Base-by-base conservation (phyloP, 768 basidiomycete genomes). In the Crucibulum laeve region DNA sequence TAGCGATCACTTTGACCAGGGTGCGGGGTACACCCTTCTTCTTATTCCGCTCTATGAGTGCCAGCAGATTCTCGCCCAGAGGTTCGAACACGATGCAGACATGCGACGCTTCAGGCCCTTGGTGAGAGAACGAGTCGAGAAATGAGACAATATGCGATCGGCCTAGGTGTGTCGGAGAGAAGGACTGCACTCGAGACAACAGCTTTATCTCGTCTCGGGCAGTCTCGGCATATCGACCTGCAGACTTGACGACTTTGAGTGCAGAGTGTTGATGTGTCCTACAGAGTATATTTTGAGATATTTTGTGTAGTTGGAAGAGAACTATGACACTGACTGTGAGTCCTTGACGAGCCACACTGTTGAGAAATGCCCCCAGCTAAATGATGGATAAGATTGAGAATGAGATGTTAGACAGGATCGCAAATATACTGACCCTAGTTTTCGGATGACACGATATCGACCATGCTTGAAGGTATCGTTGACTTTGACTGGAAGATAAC, bases 121-220 rank as follows among this genome's bases (percentile, higher is more conserved):
- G 65, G 59, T 94, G 89, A 5, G 76, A 71, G 64, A 96, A 96
- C 21, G 90, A 87, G 65, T 96, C 93, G 47, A 95, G 80, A 54
- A 94, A 89, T 8, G 88, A 83, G 48, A 96, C 91, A 44, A 95
- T 77, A 57, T 93, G 82, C 19, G 75, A 66, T 43, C 86, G 76
- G 44, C 93, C 93, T 13, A 80, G 80, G 59, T 95, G 92, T 2
- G 69, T 57, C n/a, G 81, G 84, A 58, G 80, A 84, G 60, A 78
- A 74, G 15, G 78, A 73, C 42, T 78, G 71, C 4, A 94, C 85
- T 51, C 82, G 82, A 49, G 82, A 79, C 30, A 93, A 77, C 25
- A 97, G 78, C 60, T 92, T 90, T 63, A 98, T 97, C 68, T 98
- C 95, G 62, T 98, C 95, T 40, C 87, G 79, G 22, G 95, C 95